phyloP scores from a whole-genome alignment of 352 stramenopile genomes.

The Phytopythium helicoides region DNA sequence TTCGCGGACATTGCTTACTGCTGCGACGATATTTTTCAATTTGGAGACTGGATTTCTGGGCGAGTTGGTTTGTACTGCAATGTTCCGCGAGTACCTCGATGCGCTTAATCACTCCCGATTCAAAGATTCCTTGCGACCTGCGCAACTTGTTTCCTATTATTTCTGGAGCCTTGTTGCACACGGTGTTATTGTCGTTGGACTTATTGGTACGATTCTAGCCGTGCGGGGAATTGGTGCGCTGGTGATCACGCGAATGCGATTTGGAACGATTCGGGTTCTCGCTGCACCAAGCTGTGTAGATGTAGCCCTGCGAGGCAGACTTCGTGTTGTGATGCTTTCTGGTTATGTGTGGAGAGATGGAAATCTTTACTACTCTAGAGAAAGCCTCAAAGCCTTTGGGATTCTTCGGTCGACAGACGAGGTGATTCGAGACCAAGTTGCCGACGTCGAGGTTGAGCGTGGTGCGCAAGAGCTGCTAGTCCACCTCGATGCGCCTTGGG shows the following conservation, averaged over 20 bases:
- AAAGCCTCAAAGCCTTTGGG: conserved; percentile 13
- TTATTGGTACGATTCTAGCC: conserved; percentile 11
- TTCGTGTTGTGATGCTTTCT: conserved; percentile 8
- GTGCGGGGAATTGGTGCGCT: conserved; percentile 11
- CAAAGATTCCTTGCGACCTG: conserved; percentile 4
- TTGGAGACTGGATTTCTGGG: conserved; percentile 28
- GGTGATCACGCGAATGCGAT: conserved; percentile 8
- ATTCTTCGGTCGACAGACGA: background rate
- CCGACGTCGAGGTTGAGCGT: background rate
- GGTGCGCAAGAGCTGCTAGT: background rate
- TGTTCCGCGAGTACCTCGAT: conserved; percentile 25
- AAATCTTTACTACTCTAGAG: conserved; percentile 12
- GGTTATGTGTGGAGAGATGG: conserved; percentile 15
- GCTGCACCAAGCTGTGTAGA: conserved; percentile 13
- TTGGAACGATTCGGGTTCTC: conserved; percentile 9
- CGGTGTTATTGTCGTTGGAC: conserved; percentile 16
- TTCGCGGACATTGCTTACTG: conserved; percentile 9
- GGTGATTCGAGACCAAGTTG: no score
- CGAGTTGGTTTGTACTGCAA: conserved; percentile 16
- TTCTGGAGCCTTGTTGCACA: conserved; percentile 31
- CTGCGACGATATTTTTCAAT: conserved; percentile 31
- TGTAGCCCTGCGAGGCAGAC: conserved; percentile 5
- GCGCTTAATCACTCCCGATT: conserved; percentile 23
- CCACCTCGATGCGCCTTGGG: background rate
- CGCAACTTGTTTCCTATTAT: conserved; percentile 15